Percentiles rank a stretch among this genome's conserved stretches.
phyloP scores from a whole-genome alignment of 192 early-diverging fungal species.

The Rhizophagus sp. region DNA sequence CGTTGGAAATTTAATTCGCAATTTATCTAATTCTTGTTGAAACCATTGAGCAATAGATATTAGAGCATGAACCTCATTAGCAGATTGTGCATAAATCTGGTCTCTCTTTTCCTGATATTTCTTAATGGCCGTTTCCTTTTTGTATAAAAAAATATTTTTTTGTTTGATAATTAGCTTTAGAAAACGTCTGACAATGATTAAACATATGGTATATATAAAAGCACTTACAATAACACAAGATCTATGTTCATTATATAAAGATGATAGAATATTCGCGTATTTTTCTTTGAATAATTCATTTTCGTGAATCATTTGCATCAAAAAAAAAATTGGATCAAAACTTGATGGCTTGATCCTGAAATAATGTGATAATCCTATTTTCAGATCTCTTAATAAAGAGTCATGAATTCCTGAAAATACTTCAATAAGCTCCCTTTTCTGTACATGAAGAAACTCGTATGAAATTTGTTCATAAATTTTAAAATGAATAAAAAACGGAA shows the following conservation, averaged over 20 bases:
- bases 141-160: neutral
- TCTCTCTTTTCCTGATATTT: constrained; percentile 2
- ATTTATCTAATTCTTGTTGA: constrained; percentile 3
- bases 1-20: constrained; percentile 9
- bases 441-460: neutral
- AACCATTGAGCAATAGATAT: neutral
- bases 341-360: constrained; percentile 7
- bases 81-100: neutral
- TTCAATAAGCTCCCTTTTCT: constrained; percentile 27
- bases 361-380: neutral
- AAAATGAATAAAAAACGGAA: neutral
- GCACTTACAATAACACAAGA: constrained; percentile 11
- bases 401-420: constrained; percentile 21
- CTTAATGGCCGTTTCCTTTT: constrained; percentile 17
- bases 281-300: constrained; percentile 15
- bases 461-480: neutral
- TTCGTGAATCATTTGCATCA: constrained; percentile 18
- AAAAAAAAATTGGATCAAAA: constrained; percentile 21
- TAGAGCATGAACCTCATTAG: constrained; percentile 4
- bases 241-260: constrained; percentile 16
- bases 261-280: constrained; percentile 12
- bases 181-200: neutral
- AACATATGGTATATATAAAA: neutral
- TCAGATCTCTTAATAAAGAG: constrained; percentile 6
- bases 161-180: neutral